A percentile compares a stretch with the other conserved stretches of the same genome.
Evolutionary conservation across 129 eudicot genomes (phyloP).

Genomic region (Chrysanthemum seticuspe): DNA sequence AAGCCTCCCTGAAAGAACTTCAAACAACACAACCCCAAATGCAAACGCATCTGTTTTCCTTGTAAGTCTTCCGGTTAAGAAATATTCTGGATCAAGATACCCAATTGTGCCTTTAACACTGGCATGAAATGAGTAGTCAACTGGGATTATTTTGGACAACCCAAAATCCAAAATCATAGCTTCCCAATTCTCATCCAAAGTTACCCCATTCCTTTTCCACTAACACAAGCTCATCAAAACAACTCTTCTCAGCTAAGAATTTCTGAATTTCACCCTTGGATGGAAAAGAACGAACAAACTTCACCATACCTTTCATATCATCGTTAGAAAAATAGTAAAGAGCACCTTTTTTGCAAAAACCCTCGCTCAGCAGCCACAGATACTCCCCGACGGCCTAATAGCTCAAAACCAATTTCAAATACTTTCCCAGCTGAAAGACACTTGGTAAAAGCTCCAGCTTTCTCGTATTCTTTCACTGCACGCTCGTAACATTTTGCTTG

Average conservation of each 20-base stretch:
- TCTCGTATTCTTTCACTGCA: constrained; percentile 54
- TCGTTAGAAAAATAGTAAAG: constrained; percentile 29
- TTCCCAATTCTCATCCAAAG: constrained; percentile 21
- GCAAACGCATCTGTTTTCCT: constrained; percentile 22
- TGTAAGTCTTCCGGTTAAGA: constrained; percentile 11
- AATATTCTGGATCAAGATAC: constrained; percentile 27
- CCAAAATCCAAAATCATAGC: constrained; percentile 30
- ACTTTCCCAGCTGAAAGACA: constrained; percentile 48
- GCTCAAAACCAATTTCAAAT: constrained; percentile 45
- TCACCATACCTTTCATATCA: constrained; percentile 42
- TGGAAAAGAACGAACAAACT: constrained; percentile 47
- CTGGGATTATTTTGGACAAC: constrained; percentile 30
- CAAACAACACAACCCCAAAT: constrained; percentile 29
- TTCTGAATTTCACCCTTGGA: constrained; percentile 32
- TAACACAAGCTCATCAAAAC: constrained; percentile 48
- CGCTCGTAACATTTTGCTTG: constrained; percentile 40
- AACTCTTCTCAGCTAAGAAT: constrained; percentile 33
- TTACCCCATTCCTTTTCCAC: constrained; percentile 63
- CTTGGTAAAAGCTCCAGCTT: constrained; percentile 39
- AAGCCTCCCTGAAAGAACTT: constrained; percentile 30
- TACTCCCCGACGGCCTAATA: constrained; percentile 36
- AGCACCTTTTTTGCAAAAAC: constrained; percentile 47
- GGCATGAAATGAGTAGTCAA: neutral
- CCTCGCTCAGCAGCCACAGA: constrained; percentile 11
- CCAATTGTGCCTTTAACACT: constrained; percentile 34